These are phyloP conservation scores for Pseudisothecium myosuroides DNA, from an alignment of 225 moss, liverwort and hornwort genomes.

Conservation along the genomic window DNA sequence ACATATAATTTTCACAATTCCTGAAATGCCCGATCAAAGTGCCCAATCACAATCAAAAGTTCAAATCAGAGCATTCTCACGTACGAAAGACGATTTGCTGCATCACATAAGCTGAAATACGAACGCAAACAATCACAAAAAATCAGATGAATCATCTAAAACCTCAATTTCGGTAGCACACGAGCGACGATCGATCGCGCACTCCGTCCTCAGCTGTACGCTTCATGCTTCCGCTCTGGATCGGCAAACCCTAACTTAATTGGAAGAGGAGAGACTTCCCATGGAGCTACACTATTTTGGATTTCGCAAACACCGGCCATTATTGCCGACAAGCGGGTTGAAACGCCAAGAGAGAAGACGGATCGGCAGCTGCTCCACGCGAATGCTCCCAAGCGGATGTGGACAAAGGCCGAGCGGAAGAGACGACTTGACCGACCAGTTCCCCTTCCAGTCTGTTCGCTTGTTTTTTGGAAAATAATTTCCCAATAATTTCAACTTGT, in stretches of 20 bases:
- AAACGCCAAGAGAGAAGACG: neutral
- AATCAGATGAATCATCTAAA: neutral
- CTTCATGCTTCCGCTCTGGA: neutral
- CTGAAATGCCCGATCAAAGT: neutral
- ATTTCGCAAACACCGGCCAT: neutral
- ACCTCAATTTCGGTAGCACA: neutral
- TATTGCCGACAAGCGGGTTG: neutral
- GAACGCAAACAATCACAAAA: neutral
- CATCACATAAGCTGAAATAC: neutral
- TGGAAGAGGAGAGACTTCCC: neutral
- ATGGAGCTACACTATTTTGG: neutral
- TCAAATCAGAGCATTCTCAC: neutral
- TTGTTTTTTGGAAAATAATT: neutral
- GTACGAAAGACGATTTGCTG: neutral
- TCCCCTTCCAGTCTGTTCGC: neutral
- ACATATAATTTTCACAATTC: neutral
- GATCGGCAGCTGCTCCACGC: neutral
- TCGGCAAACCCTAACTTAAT: neutral
- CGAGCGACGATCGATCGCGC: too few species aligned
- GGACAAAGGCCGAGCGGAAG: neutral
- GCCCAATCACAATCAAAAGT: neutral
- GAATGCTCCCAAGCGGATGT: neutral
- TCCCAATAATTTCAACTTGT: neutral
- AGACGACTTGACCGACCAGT: neutral
- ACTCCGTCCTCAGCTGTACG: neutral